Evolutionary conservation across 495 filamentous ascomycete species (phyloP), one percentile per base, ranked within the genome.

Genomic region (Lasiosphaeria miniovina): DNA sequence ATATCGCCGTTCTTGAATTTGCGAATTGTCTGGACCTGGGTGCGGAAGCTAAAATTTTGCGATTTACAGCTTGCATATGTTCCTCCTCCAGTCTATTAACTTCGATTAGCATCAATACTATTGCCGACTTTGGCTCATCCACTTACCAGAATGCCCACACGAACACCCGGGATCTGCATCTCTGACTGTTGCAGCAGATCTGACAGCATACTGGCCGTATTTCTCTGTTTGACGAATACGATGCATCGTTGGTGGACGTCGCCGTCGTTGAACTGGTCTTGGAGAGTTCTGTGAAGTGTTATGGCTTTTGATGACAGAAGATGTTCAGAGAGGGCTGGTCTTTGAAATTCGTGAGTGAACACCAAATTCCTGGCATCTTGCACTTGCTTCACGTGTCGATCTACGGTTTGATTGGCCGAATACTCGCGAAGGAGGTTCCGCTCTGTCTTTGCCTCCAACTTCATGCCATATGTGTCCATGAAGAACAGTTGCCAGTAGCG

Each of bases 151-250:
- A 83, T 68, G 11, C 85, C 90, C n/a, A 83, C 76, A 11, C 80
- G 80, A 15, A 96, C 68, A 64, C 90, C 71, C 9, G 74, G 77
- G 35, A 84, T 81, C 7, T 78, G 72, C 50, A 89, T 72, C 24
- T 75, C 72, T 8, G 71, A 66, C 32, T 82, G 74, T 36, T 75
- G 72, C 58, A 96, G 82, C 7, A 96, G 74, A 35, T 86, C 82
- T 2, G 76, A 73, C 17, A 99, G 75, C 17, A 91, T 72, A 36
- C 83, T 83, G 0, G 93, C 94, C 3, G 91, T 93, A 52, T 90
- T 85, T 41, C 94, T 79, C 60, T 85, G 80, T 56, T 88, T 76
- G 0, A 93, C 90, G 72, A 99, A 99, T 1, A 98, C 83, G 54
- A 99, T 94, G 64, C 91, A 96, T 65, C 89, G 87, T 24, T 83